Evolutionary conservation across 805 yeast genomes (phyloP).

Genomic region (Kazachstania taianensis): DNA sequence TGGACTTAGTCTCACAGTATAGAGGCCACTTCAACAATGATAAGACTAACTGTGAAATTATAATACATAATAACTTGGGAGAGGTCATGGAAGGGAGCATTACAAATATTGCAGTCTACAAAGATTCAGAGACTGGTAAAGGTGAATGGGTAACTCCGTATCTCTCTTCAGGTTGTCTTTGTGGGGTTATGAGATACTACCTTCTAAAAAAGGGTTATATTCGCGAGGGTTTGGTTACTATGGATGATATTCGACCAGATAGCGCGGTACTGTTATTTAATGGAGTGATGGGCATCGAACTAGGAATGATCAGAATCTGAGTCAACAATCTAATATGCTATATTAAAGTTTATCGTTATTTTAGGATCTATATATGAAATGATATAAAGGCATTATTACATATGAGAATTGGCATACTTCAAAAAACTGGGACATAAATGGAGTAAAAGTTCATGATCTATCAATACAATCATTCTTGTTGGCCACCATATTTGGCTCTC

Average conservation of each 20-base stretch:
- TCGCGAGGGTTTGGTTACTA: slow-evolving; percentile 38
- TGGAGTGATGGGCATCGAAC: slow-evolving; percentile 72
- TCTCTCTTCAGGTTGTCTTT: slow-evolving; percentile 69
- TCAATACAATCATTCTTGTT: slow-evolving; percentile 31
- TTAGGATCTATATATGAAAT: background rate
- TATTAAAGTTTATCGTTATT: background rate
- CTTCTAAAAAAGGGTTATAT: slow-evolving; percentile 45
- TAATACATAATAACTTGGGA: slow-evolving; percentile 50
- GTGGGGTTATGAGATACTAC: slow-evolving; percentile 70
- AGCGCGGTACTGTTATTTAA: slow-evolving; percentile 67
- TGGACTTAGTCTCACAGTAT: slow-evolving; percentile 24
- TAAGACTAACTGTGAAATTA: slow-evolving; percentile 46
- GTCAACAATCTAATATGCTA: background rate
- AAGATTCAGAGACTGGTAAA: slow-evolving; percentile 7
- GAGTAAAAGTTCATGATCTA: slow-evolving; percentile 1
- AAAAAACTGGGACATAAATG: background rate
- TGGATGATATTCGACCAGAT: slow-evolving; percentile 46
- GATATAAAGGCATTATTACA: background rate
- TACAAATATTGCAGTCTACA: slow-evolving; percentile 60
- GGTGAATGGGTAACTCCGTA: slow-evolving; percentile 68
- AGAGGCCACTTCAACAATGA: slow-evolving; percentile 27
- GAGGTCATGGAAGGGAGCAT: slow-evolving; percentile 75
- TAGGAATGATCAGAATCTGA: slow-evolving; percentile 37
- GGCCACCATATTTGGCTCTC: slow-evolving; percentile 81
- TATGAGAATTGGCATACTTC: background rate